Conservation (phyloP, 164 flowering plant species). For the Nymphaea thermarum region DNA sequence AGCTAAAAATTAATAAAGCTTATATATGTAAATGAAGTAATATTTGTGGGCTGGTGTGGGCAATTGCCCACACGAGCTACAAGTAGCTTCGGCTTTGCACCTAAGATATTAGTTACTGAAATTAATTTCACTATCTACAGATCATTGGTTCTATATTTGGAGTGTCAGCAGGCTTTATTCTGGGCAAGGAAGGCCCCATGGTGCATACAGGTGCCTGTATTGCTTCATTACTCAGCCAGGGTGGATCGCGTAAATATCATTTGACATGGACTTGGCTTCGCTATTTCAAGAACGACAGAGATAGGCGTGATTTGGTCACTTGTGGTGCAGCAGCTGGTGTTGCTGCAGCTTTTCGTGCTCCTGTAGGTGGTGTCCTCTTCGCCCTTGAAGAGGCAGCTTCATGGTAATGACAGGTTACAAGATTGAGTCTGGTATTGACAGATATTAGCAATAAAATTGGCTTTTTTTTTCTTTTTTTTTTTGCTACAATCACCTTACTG, state of each 20-base stretch:
- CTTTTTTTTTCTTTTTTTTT: no score
- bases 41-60: no score
- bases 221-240: slow-evolving; percentile 81
- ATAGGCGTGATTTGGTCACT: slow-evolving; percentile 80
- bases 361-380: slow-evolving; percentile 91
- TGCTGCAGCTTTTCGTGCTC: slow-evolving; percentile 95
- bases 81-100: no score
- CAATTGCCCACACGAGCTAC: no score
- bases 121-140: slow-evolving; percentile 18
- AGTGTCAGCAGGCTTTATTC: slow-evolving; percentile 81
- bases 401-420: slow-evolving; percentile 29
- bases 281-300: slow-evolving; percentile 84
- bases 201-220: slow-evolving; percentile 97
- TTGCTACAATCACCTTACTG: no score
- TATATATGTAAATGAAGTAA: no score
- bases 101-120: no score
- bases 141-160: slow-evolving; percentile 79
- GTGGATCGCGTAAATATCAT: slow-evolving; percentile 75
- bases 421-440: no score
- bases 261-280: slow-evolving; percentile 90
- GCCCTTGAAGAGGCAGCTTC: slow-evolving; percentile 95
- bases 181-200: slow-evolving; percentile 98
- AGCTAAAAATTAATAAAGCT: no score
- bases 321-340: slow-evolving; percentile 98
- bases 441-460: no score